Evolutionary conservation across 176 grass and related monocot genomes (phyloP), one percentile per base, ranked within the genome.

Genomic region (Rhynchospora tenuis): DNA sequence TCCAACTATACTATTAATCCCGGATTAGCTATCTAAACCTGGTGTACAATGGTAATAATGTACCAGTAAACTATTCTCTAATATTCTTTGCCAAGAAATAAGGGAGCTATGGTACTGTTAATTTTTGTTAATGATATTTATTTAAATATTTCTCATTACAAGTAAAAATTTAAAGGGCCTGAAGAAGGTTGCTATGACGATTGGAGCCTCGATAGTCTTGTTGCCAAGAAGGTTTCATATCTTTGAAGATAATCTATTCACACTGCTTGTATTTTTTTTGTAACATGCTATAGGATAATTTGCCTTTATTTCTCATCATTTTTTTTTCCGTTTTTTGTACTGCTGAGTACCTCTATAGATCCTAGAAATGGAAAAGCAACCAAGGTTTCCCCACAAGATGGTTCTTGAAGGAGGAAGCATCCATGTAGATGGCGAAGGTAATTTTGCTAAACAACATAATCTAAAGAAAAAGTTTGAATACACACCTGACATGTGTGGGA

Each of bases 371-470:
- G 92, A 98, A 81, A 90, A 72, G 82, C 66, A 88, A 48, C 66
- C 87, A 89, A 88, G 90, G 84, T 95, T 93, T 87, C 57, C 82
- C 7, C 95, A 98, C 31, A 62, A 59, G n/a, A 98, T 98, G 82
- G 57, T 98, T 84, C 89, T 98, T 10, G 95, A 98, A 88, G 95
- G 95, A 82, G 95, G 95, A 91, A 94, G 95, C 79, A 94, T 98
- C 70, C 95, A 98, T 80, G 95, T 94, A 16, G 95, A 98, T 43
- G 92, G 92, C 54, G 95, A 98, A 91, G 95, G 95, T 98, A 59
- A 79, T 1, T 26, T 48, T 84, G 7, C 43, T 85, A 16, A 81
- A 45, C 33, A 24, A 24, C 73, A 54, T 83, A 1, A 16, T 73
- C 58, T 76, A 55, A 55, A 54, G 23, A 16, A 75, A 27, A 55